phyloP scores from a whole-genome alignment of 108 stramenopile genomes.

The Conticribra guillardii region DNA sequence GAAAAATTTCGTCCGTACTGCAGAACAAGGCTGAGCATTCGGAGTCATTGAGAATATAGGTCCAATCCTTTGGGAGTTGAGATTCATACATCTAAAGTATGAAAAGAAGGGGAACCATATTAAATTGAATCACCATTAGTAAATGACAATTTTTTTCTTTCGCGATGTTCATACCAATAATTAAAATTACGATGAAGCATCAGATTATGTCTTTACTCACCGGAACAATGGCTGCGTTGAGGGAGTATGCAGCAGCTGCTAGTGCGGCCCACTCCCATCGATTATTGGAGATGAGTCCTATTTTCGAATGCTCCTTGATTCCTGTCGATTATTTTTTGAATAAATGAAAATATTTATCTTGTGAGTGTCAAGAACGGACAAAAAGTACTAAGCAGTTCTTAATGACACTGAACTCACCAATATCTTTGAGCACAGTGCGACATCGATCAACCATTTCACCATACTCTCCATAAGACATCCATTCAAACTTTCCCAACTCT shows the following conservation, averaged over 20 bases:
- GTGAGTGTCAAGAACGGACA: not conserved
- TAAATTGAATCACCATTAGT: no score
- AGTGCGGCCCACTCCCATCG: conserved; percentile 94
- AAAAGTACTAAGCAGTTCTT: not conserved
- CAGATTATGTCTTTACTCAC: conserved; percentile 51
- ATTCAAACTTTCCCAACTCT: conserved; percentile 59
- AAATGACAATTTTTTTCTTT: no score
- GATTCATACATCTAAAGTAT: conserved; percentile 91
- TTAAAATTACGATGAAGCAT: not conserved
- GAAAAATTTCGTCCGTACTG: conserved; percentile 86
- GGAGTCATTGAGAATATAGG: conserved; percentile 94
- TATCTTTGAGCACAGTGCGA: conserved; percentile 78
- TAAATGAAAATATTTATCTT: no score
- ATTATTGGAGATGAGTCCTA: conserved; percentile 94
- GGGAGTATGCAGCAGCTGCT: conserved; percentile 86
- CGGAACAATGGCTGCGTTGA: conserved; percentile 93
- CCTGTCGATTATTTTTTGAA: conserved; percentile 55
- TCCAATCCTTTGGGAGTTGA: conserved; percentile 92
- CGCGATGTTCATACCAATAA: not conserved
- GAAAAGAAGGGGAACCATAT: no score
- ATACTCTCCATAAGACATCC: conserved; percentile 79
- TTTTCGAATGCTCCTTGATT: conserved; percentile 66
- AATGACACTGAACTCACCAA: conserved; percentile 66
- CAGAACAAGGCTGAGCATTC: conserved; percentile 79
- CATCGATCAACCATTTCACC: conserved; percentile 62